Evolutionary conservation across 139 green algal genomes (phyloP), one percentile per base, ranked within the genome.

Genomic region (Chlamydomonas asymmetrica): DNA sequence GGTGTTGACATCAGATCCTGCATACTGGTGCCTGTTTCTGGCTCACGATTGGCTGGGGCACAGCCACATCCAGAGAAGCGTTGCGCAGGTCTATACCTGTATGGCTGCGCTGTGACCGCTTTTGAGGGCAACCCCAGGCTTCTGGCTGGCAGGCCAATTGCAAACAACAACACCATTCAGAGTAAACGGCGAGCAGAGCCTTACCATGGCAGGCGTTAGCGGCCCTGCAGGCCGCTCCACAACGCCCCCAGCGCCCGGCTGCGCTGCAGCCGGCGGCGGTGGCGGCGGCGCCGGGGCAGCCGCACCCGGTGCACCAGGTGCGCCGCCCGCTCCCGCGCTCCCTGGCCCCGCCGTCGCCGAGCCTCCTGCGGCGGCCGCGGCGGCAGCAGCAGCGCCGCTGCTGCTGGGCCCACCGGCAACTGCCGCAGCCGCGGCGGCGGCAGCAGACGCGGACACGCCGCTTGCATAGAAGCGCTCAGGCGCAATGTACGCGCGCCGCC

Each of bases 401-500:
- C n/a, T n/a, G n/a, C 31, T 27, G 16, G 66, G 18, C 45, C 31
- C 48, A 34, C 48, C 25, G 32, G 48, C 48, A 32, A 34, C 29
- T 8, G n/a, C 7, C 5, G 6, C 31, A 4, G 54, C n/a, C 18
- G 59, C 27, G 23, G 23, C 57, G 5, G 43, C 25, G 13, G 45
- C 45, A 16, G 13, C 45, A 16, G 13, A 13, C 1, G 13, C 0
- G 13, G 13, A 13, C 45, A 25, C 13, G 45, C 45, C 62, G 69
- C 74, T 82, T 61, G 64, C 66, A 50, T 84, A 92, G 81, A 98
- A 98, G 18, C 94, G 85, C 84, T 98, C 93, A 0, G 96, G 96
- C 0, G 96, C 96, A 5, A 99, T 76, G 85, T 95, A 98, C 76
- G 95, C 98, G 32, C 93, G 90, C 45, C 95, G 78, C n/a, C 92